Conservation (phyloP, 441 rosid species). For the Aleurites moluccanus region DNA sequence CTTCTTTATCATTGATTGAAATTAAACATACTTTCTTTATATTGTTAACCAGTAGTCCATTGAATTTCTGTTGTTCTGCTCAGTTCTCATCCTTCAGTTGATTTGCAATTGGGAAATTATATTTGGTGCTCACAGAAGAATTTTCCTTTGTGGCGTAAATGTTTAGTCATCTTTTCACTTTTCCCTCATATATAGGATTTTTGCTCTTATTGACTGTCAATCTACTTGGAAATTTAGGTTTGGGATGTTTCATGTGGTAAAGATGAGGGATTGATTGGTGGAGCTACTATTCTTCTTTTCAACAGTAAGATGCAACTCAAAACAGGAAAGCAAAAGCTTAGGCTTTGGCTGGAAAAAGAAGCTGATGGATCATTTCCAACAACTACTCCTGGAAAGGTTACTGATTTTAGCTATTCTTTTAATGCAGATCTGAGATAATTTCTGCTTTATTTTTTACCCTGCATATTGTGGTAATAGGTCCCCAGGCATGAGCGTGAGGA, state of each 20-base stretch:
- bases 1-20: not conserved
- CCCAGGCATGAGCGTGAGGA: conserved; percentile 92
- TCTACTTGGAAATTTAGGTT: conserved; percentile 48
- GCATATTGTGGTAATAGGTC: conserved; percentile 45
- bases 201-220: conserved; percentile 12
- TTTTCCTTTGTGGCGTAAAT: not conserved
- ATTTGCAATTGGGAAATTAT: conserved; percentile 12
- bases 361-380: conserved; percentile 93
- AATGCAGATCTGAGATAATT: conserved; percentile 6
- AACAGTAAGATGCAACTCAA: conserved; percentile 87
- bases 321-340: conserved; percentile 95
- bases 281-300: conserved; percentile 87
- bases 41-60: not conserved
- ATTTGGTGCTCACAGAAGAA: conserved; percentile 5
- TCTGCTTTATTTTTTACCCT: conserved; percentile 4
- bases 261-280: conserved; percentile 87
- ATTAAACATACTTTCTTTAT: not conserved
- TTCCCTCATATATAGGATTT: conserved; percentile 16
- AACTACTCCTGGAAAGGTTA: conserved; percentile 97
- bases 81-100: conserved; percentile 9
- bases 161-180: conserved; percentile 9
- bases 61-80: conserved; percentile 9
- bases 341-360: conserved; percentile 88
- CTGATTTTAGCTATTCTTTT: conserved; percentile 13
- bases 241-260: conserved; percentile 93